phyloP scores from a whole-genome alignment of 164 flowering plant species.

The Magnolia officinalis region DNA sequence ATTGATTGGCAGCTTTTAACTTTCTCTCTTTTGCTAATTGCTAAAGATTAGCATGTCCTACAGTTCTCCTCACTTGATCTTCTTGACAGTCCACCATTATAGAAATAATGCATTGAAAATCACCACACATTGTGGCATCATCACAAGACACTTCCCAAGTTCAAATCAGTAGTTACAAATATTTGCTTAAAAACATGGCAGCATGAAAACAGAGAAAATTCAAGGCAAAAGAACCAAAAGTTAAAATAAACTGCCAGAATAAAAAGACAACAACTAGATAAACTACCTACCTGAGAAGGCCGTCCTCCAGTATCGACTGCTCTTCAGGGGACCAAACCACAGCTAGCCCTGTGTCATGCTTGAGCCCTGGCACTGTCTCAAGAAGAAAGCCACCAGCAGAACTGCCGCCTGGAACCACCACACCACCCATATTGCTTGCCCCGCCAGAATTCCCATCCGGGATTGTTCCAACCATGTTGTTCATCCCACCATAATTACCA shows the following conservation, averaged over 20 bases:
- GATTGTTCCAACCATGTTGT: conserved; percentile 17
- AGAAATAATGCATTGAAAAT: too few species aligned
- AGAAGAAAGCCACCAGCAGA: conserved; percentile 40
- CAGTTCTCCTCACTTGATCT: too few species aligned
- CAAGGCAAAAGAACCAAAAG: not conserved
- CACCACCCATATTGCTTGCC: conserved; percentile 21
- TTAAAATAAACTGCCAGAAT: too few species aligned
- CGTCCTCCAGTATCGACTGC: conserved; percentile 74
- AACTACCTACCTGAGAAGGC: conserved; percentile 64
- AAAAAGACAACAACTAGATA: not conserved
- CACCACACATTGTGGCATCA: too few species aligned
- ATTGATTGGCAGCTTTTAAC: not conserved
- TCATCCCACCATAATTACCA: conserved; percentile 8
- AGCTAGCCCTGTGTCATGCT: conserved; percentile 72
- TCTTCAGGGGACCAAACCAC: conserved; percentile 89
- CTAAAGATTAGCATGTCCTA: not conserved
- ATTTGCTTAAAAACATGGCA: not conserved
- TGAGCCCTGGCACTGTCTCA: conserved; percentile 53
- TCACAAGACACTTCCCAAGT: too few species aligned
- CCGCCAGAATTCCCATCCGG: conserved; percentile 9
- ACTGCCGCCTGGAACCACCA: conserved; percentile 29
- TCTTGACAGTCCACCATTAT: too few species aligned
- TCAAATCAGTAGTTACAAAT: too few species aligned
- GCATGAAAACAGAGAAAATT: not conserved
- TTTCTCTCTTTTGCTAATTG: not conserved